A percentile compares a stretch with the other conserved stretches of the same genome.
These are phyloP conservation scores for Hypoxylon lenormandii DNA, from an alignment of 495 filamentous ascomycete genomes.

Conservation along the genomic window DNA sequence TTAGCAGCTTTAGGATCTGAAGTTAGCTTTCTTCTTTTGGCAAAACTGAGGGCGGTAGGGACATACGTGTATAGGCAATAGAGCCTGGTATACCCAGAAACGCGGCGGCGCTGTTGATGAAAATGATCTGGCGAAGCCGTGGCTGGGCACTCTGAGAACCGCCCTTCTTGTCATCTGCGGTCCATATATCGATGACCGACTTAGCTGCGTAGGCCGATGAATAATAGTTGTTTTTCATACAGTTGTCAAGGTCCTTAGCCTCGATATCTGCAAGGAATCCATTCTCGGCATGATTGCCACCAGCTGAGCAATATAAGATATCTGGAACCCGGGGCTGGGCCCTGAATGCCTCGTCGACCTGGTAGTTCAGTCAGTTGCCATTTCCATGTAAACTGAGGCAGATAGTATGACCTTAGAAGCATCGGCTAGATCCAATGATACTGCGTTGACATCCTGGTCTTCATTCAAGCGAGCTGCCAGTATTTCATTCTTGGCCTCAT, in stretches of 20 bases:
- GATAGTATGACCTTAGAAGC: constrained; percentile 24
- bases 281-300: constrained; percentile 51
- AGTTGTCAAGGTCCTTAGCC: constrained; percentile 45
- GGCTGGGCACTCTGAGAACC: constrained; percentile 1
- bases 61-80: constrained; percentile 53
- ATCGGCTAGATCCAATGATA: constrained; percentile 42
- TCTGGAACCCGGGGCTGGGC: constrained; percentile 39
- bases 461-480: constrained; percentile 15
- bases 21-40: constrained; percentile 20
- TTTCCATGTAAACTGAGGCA: background rate
- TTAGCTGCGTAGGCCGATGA: constrained; percentile 51
- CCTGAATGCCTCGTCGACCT: constrained; percentile 42
- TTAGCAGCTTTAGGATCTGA: constrained; percentile 42
- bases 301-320: constrained; percentile 55
- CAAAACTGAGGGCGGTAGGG: constrained; percentile 1
- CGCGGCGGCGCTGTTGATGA: constrained; percentile 54
- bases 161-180: constrained; percentile 26
- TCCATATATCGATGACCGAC: constrained; percentile 47
- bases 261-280: constrained; percentile 55
- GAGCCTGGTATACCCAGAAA: constrained; percentile 57
- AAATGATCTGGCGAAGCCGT: constrained; percentile 49
- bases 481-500: constrained; percentile 46
- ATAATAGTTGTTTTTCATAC: constrained; percentile 55
- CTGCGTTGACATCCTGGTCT: constrained; percentile 34
- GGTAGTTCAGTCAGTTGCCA: constrained; percentile 4